Base-by-base conservation (phyloP, 495 filamentous ascomycete genomes). In the Neurospora terricola region DNA sequence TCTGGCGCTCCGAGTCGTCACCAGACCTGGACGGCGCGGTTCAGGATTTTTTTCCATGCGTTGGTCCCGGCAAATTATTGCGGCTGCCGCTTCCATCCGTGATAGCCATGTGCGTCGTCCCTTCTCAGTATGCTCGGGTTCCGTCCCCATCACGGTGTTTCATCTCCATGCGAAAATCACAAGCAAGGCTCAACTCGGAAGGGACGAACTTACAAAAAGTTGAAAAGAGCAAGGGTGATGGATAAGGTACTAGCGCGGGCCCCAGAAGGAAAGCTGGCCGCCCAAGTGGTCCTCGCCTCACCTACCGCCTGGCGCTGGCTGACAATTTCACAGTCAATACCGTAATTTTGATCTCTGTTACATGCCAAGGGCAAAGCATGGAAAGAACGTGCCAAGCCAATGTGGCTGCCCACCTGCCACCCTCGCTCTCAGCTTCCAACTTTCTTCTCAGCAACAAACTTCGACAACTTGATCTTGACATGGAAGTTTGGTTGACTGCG, bases 331-430 rank as follows among this genome's bases (percentile, higher is more conserved):
- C 30, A 36, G 42, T 72, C 42, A 30, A 66, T 62, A 38, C 34
- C 27, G 66, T 69, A 43, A 21, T 73, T 40, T 38, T 70, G 36
- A 34, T 36, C 5, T 10, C 72, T 21, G 72, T 42, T 34, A 73
- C 45, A 23, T 30, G 72, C 23, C 72, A 42, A 42, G 40, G 27
- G 27, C 27, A 30, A 30, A 30, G 27, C 27, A 30, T 30, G 27
- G 68, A 16, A 40, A 70, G 30, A 70, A 30, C 66, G 43, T 40
- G 66, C 68, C 36, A 72, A 72, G 72, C 71, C 69, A 74, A 42
- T 37, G 27, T 38, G 36, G 36, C 36, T 30, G 36, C 34, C 70
- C 38, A 54, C 38, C 70, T 34, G 34, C 34, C 34, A 34, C 34
- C 34, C 34, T 30, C 27, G 27, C 27, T 71, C 38, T 38, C 66